Evolutionary conservation across 345 rosid species (phyloP).

Genomic region (Acer negundo): DNA sequence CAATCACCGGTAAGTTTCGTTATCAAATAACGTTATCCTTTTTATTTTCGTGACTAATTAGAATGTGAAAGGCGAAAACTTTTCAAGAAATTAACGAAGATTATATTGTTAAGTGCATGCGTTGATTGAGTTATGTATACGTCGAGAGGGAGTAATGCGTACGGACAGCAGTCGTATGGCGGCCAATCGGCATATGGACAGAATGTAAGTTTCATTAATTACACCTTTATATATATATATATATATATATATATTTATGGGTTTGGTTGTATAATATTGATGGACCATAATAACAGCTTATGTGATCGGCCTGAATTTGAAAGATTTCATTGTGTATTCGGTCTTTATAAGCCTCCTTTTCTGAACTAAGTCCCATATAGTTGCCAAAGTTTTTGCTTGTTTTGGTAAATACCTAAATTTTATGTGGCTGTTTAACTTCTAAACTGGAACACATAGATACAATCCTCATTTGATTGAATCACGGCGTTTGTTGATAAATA

Average conservation of each 20-base stretch:
- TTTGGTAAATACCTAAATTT: background rate
- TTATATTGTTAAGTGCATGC: conserved; percentile 19
- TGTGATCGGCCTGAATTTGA: too few species aligned
- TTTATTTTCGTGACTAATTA: background rate
- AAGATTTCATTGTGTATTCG: too few species aligned
- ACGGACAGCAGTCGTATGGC: conserved; percentile 72
- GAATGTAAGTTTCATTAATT: conserved; percentile 51
- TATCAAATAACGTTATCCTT: background rate
- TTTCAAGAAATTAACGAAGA: background rate
- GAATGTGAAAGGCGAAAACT: background rate
- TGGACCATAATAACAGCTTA: background rate
- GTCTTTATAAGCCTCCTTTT: too few species aligned
- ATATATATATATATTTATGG: background rate
- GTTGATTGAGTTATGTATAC: conserved; percentile 55
- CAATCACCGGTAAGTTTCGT: background rate
- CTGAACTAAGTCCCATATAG: too few species aligned
- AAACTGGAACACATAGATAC: background rate
- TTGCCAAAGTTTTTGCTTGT: background rate
- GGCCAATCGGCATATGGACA: conserved; percentile 81
- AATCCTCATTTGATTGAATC: background rate
- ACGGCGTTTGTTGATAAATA: background rate
- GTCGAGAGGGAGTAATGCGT: conserved; percentile 72
- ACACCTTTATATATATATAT: background rate
- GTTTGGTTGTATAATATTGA: background rate
- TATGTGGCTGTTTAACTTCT: background rate